Evolutionary conservation across 164 flowering plant genomes (phyloP).

Genomic region (Malania oleifera): DNA sequence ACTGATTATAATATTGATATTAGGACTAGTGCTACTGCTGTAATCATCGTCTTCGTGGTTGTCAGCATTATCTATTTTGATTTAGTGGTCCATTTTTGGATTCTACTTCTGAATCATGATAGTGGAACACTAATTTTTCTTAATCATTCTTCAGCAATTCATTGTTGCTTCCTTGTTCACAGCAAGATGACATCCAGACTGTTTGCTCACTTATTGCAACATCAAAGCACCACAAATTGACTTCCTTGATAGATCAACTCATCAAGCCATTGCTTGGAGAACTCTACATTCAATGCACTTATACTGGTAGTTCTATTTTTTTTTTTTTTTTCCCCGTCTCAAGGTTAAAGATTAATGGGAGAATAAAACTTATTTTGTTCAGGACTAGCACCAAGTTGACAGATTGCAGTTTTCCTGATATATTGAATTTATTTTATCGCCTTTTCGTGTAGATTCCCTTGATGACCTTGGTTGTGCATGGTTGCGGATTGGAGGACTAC

Average conservation of each 20-base stretch:
- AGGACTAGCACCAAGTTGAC: not conserved
- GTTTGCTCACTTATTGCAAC: slow-evolving; percentile 43
- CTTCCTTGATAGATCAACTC: slow-evolving; percentile 28
- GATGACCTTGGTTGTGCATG: slow-evolving; percentile 54
- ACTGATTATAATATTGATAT: too few species aligned
- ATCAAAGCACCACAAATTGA: slow-evolving; percentile 52
- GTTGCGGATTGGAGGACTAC: slow-evolving; percentile 66
- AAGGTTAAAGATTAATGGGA: not conserved
- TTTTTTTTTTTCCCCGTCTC: not conserved
- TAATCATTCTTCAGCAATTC: not conserved
- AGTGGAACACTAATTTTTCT: not conserved
- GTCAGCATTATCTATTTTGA: too few species aligned
- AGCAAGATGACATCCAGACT: slow-evolving; percentile 33
- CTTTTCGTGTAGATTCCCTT: slow-evolving; percentile 26
- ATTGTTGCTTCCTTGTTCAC: slow-evolving; percentile 13
- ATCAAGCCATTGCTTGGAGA: slow-evolving; percentile 56
- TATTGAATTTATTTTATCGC: not conserved
- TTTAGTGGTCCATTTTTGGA: too few species aligned
- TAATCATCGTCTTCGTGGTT: too few species aligned
- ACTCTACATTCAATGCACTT: slow-evolving; percentile 31
- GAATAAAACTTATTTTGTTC: not conserved
- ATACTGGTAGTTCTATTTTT: slow-evolving; percentile 32
- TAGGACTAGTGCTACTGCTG: too few species aligned
- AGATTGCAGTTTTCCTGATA: not conserved
- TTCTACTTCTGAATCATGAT: too few species aligned